A percentile compares a stretch with the other conserved stretches of the same genome.
These are phyloP conservation scores for Metschnikowia santaceciliae DNA, from an alignment of 805 yeast genomes.

Conservation along the genomic window DNA sequence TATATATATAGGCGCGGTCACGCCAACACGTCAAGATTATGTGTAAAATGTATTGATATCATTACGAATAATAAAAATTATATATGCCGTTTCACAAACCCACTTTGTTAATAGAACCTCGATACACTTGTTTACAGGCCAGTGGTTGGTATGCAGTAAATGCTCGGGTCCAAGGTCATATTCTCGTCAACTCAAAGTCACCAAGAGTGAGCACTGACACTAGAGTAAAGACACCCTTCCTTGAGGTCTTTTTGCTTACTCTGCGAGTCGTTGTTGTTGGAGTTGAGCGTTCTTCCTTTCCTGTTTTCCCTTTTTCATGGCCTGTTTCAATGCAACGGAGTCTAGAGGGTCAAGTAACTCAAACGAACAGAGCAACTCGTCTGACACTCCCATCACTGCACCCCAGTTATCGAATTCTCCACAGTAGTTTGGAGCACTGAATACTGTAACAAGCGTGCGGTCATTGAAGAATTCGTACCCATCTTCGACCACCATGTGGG, in stretches of 20 bases:
- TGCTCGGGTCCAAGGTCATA: not conserved
- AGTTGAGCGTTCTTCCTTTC: conserved; percentile 64
- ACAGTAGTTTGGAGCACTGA: conserved; percentile 73
- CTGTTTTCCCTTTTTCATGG: conserved; percentile 88
- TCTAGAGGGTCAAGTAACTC: conserved; percentile 93
- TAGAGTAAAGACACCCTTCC: not conserved
- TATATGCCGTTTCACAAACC: not conserved
- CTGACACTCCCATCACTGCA: conserved; percentile 95
- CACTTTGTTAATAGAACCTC: not conserved
- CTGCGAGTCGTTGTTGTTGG: conserved; percentile 12
- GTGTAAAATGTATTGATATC: not conserved
- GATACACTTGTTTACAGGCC: not conserved
- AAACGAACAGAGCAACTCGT: conserved; percentile 87
- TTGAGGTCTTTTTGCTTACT: not conserved
- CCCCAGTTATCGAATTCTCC: conserved; percentile 95
- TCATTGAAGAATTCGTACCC: conserved; percentile 77
- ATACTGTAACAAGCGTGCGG: conserved; percentile 66
- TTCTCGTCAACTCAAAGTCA: not conserved
- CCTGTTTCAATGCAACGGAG: conserved; percentile 87
- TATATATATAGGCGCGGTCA: not conserved
- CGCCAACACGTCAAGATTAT: not conserved
- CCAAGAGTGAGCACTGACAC: not conserved
- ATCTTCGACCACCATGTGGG: conserved; percentile 85
- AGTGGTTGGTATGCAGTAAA: not conserved
- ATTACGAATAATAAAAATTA: not conserved